Evolutionary conservation across 768 basidiomycete genomes (phyloP), one percentile per base, ranked within the genome.

Genomic region (Cystofilobasidium capitatum): DNA sequence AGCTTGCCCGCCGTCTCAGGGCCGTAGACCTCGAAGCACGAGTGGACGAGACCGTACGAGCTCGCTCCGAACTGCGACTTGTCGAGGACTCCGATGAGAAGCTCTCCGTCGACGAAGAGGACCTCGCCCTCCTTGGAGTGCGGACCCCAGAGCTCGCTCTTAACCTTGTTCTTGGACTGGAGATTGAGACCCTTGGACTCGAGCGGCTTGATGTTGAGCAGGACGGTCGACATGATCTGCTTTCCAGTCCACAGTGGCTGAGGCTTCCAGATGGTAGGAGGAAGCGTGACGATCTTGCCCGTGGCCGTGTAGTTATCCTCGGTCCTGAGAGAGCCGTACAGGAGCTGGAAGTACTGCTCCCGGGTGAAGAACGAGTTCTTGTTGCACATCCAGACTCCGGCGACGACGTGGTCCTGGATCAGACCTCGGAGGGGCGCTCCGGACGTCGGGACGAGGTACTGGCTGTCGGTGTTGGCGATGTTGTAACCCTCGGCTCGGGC

Each of bases 331-430:
- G 94, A 89, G 39, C 94, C 96, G 73, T 97, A 98, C 14, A 99
- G 82, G 58, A 99, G 81, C 77, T 99, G 96, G 77, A 88, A 88
- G 75, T 98, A 99, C 74, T 98, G 89, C 73, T 96, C 91, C 59
- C 96, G 84, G 4, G 88, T 86, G 79, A 98, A 94, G 80, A 97
- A 97, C 0, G 91, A 82, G 71, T 93, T 88, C 75, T 91, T 92
- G 74, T 85, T 86, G 64, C 96, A 97, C 90, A 99, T 92, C 91
- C 93, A 97, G n/a, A 97, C 88, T 66, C 91, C 94, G 17, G 96
- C 91, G 54, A 98, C 94, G 65, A 99, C 91, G 72, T 98, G 96
- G 79, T 99, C 96, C 76, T 99, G 96, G 71, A 99, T 99, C 33
- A 99, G 81, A 75, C 96, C 96, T 76, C 96, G 89, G 37, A 99